Conservation (phyloP, 148 eudicot genomes). For the Salicornia ramosissima region DNA sequence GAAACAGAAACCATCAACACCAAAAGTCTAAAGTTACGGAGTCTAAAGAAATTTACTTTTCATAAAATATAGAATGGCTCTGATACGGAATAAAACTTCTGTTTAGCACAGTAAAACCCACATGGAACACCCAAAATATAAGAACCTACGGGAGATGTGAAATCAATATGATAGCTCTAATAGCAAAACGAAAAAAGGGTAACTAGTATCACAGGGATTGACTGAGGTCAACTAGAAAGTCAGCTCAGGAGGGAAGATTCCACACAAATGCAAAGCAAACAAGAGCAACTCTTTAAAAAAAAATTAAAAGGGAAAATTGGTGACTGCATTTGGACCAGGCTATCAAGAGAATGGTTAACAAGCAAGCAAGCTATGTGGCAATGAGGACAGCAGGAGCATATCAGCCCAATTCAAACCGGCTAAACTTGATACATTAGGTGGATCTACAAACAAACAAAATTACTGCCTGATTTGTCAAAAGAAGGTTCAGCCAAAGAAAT, state of each 20-base stretch:
- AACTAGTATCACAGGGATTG: too few relatives aligned
- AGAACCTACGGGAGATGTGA: not conserved
- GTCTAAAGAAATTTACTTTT: not conserved
- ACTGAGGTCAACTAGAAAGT: too few relatives aligned
- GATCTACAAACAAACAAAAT: not conserved
- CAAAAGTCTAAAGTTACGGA: constrained; percentile 17
- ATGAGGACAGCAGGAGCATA: not conserved
- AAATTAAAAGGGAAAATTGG: too few relatives aligned
- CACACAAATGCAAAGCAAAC: too few relatives aligned
- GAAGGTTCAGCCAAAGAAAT: not conserved
- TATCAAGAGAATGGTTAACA: not conserved
- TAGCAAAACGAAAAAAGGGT: too few relatives aligned
- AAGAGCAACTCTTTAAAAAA: too few relatives aligned
- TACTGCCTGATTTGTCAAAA: not conserved
- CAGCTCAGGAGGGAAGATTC: too few relatives aligned
- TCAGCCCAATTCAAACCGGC: not conserved
- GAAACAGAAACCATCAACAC: constrained; percentile 15
- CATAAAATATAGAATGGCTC: not conserved
- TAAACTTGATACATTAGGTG: not conserved
- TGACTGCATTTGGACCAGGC: too few relatives aligned
- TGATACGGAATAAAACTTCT: not conserved
- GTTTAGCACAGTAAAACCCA: not conserved
- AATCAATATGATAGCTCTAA: not conserved
- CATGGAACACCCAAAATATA: not conserved
- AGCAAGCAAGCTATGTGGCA: not conserved